Evolutionary conservation across 2,329 filamentous ascomycete genomes (phyloP).

Genomic region (Scopulariopsis brevicaulis): DNA sequence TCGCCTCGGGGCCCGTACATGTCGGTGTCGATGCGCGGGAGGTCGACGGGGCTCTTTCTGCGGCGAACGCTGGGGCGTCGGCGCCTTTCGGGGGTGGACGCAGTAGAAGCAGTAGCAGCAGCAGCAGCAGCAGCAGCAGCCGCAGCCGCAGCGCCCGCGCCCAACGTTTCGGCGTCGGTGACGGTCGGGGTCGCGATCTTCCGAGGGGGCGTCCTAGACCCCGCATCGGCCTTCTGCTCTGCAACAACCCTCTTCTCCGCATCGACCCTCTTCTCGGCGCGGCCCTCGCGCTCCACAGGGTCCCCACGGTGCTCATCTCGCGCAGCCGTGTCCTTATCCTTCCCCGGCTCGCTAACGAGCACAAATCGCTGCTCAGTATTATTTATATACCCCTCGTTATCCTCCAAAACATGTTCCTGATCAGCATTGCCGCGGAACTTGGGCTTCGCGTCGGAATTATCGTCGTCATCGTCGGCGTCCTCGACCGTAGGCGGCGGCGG

Average conservation of each 20-base stretch:
- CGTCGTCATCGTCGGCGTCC: conserved; percentile 30
- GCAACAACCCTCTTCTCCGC: too few species aligned
- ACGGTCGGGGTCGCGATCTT: not conserved
- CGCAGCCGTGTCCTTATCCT: not conserved
- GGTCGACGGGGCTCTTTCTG: conserved; percentile 20
- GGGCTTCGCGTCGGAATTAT: conserved; percentile 37
- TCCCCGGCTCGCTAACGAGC: not conserved
- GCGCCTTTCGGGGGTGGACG: not conserved
- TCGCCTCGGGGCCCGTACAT: not conserved
- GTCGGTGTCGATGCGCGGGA: conserved; percentile 2
- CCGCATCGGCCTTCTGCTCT: not conserved
- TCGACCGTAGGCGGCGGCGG: conserved; percentile 58
- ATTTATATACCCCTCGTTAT: conserved; percentile 26
- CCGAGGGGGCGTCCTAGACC: not conserved
- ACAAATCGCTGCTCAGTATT: conserved; percentile 45
- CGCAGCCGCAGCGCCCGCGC: conserved; percentile 14
- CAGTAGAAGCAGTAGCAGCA: not conserved
- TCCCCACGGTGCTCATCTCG: not conserved
- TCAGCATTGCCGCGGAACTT: conserved; percentile 53
- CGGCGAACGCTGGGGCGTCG: conserved; percentile 12
- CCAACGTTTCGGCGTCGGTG: not conserved
- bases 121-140: conserved; percentile 7
- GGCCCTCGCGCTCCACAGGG: not conserved
- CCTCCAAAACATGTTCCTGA: conserved; percentile 55
- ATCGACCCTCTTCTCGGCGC: too few species aligned